Evolutionary conservation across 306 rosid species (phyloP).

Genomic region (Quercus berberidifolia): DNA sequence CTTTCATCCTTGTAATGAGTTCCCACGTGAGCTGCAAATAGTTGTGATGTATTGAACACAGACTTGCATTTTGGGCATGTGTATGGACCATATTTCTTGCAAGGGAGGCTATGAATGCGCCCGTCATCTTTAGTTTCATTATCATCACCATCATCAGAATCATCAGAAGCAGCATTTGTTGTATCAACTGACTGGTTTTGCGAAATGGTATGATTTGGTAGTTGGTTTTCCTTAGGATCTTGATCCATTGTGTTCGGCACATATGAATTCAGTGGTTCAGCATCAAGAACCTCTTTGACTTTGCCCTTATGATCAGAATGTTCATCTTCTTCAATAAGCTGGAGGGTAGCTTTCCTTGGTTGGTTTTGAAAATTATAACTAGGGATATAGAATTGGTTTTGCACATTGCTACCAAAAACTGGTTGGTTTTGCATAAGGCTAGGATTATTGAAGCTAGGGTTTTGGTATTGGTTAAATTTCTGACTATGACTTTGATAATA

Average conservation of each 20-base stretch:
- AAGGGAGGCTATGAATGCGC: slow-evolving; percentile 23
- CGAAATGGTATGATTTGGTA: background rate
- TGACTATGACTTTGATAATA: too few species aligned
- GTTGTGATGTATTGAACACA: slow-evolving; percentile 9
- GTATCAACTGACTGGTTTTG: background rate
- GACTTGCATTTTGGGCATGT: slow-evolving; percentile 21
- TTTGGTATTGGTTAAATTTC: background rate
- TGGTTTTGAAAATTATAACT: background rate
- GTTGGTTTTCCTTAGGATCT: background rate
- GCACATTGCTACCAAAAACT: background rate
- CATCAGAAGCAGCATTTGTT: background rate
- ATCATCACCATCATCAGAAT: background rate
- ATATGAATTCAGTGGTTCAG: too few species aligned
- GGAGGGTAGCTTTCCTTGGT: background rate
- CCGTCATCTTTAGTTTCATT: background rate
- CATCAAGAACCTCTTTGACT: too few species aligned
- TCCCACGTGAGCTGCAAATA: slow-evolving; percentile 29
- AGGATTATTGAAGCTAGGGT: background rate
- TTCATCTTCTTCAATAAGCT: background rate
- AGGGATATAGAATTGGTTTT: background rate
- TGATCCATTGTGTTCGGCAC: background rate
- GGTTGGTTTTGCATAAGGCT: background rate
- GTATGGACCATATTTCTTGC: slow-evolving; percentile 29
- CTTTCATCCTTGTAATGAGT: slow-evolving; percentile 26
- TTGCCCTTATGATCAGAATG: too few species aligned